Percentiles rank a stretch among this genome's conserved stretches.
These are phyloP conservation scores for Penicillium frequentans DNA, from an alignment of 2,329 filamentous ascomycete species.

Conservation along the genomic window DNA sequence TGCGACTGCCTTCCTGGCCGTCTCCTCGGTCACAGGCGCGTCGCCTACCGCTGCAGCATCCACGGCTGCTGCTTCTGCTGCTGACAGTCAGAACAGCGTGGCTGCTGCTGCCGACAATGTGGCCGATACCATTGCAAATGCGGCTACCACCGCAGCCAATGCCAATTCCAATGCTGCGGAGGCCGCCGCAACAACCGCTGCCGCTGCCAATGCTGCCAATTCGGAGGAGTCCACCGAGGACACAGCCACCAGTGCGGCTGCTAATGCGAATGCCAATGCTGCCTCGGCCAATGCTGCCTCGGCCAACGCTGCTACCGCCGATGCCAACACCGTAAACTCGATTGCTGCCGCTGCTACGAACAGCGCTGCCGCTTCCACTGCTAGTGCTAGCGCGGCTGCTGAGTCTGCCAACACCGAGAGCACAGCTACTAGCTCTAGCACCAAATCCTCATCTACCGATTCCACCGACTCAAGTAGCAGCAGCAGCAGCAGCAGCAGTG, in stretches of 20 bases:
- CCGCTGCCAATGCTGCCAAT: not conserved
- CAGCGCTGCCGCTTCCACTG: not conserved
- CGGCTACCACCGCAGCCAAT: not conserved
- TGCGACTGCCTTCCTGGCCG: conserved; percentile 21
- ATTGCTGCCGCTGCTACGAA: conserved; percentile 2
- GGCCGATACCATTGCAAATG: not conserved
- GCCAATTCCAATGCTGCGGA: not conserved
- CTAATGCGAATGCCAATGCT: conserved; percentile 6
- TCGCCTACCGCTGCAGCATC: conserved; percentile 15
- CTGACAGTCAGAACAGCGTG: not conserved
- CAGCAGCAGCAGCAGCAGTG: not conserved
- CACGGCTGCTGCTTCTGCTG: conserved; percentile 1
- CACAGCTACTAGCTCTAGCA: conserved; percentile 5
- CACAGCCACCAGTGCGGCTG: not conserved
- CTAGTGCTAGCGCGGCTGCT: not conserved
- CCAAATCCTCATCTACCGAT: conserved; percentile 10
- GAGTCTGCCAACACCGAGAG: conserved; percentile 1
- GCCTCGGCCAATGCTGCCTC: not conserved
- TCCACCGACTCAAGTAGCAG: not conserved
- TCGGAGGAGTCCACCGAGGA: not conserved
- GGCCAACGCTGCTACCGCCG: not conserved
- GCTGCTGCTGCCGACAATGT: conserved; percentile 3
- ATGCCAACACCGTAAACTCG: conserved; percentile 4
- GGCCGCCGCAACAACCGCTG: not conserved
- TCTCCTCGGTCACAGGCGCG: conserved; percentile 18